Evolutionary conservation across 2,329 filamentous ascomycete species (phyloP).

Genomic region (Tolypocladium endophyticum): DNA sequence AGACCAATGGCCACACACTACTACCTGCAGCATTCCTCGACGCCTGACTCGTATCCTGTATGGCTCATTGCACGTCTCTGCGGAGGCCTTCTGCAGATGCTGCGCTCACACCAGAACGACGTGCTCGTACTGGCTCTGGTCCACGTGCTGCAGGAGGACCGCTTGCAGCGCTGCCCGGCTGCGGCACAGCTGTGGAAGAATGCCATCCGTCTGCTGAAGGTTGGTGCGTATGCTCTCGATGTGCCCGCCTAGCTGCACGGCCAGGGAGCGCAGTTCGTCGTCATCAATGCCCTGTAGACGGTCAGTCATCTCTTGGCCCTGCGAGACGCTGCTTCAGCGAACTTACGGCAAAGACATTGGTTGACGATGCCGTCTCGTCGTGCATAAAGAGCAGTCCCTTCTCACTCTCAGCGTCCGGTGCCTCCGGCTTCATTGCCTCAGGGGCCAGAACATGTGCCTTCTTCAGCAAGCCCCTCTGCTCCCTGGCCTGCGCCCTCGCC

Average conservation of each 20-base stretch:
- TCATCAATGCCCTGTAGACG: conserved; percentile 11
- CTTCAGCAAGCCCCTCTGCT: conserved; percentile 37
- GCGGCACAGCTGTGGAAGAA: conserved; percentile 36
- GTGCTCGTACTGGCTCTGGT: conserved; percentile 33
- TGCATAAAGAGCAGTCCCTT: conserved; percentile 2
- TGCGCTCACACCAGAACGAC: conserved; percentile 30
- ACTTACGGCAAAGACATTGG: conserved; percentile 8
- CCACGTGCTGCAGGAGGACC: conserved; percentile 34
- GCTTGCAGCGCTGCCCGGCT: conserved; percentile 39
- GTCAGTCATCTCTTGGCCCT: not conserved
- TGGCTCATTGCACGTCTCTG: not conserved
- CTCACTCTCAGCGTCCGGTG: conserved; percentile 1
- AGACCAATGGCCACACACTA: not conserved
- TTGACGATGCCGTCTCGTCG: not conserved
- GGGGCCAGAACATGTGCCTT: conserved; percentile 41
- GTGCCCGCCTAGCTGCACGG: conserved; percentile 39
- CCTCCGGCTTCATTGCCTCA: conserved; percentile 11
- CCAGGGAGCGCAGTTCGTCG: conserved; percentile 32
- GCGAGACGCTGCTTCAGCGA: not conserved
- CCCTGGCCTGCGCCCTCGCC: conserved; percentile 40
- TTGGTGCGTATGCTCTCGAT: conserved; percentile 47
- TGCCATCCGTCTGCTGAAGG: conserved; percentile 40
- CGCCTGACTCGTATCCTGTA: not conserved
- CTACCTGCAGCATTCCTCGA: not conserved
- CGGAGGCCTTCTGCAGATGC: not conserved